phyloP scores from a whole-genome alignment of 2,329 filamentous ascomycete genomes.

The Talaromyces sp. region DNA sequence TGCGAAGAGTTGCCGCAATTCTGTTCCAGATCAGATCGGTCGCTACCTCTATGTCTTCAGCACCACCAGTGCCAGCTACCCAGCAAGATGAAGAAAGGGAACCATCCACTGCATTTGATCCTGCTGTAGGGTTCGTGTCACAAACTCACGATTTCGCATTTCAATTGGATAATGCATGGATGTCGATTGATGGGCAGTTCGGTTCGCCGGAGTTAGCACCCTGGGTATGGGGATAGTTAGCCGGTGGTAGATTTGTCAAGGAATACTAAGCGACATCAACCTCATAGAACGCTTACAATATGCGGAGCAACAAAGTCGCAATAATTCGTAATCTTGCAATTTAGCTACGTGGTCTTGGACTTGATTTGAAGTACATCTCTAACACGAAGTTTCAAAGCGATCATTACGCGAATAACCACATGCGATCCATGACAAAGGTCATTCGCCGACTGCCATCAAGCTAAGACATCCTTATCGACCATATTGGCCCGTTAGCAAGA shows the following conservation, averaged over 20 bases:
- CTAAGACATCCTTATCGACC: not conserved
- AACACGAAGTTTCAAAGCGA: not conserved
- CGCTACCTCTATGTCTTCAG: not conserved
- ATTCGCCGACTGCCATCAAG: not conserved
- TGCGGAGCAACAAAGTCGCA: not conserved
- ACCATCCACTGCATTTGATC: not conserved
- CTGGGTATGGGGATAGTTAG: slow-evolving; percentile 13
- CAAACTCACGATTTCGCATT: slow-evolving; percentile 2
- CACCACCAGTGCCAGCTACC: not conserved
- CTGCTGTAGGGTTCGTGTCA: not conserved
- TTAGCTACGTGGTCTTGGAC: not conserved
- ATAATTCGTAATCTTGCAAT: not conserved
- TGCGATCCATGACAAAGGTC: not conserved
- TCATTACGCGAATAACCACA: not conserved
- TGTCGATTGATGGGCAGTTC: slow-evolving; percentile 13
- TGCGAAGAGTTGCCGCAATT: slow-evolving; percentile 6
- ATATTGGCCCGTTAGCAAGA: not conserved
- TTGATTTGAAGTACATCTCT: not conserved
- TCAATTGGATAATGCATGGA: slow-evolving; percentile 9
- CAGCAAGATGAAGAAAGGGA: not conserved
- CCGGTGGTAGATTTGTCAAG: not conserved
- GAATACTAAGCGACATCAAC: not conserved
- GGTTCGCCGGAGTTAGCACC: slow-evolving; percentile 12
- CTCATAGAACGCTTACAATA: too few species aligned
- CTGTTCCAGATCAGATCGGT: slow-evolving; percentile 1